These are phyloP conservation scores for Fomitopsis pulvina DNA, from an alignment of 768 basidiomycete species.

Conservation along the genomic window DNA sequence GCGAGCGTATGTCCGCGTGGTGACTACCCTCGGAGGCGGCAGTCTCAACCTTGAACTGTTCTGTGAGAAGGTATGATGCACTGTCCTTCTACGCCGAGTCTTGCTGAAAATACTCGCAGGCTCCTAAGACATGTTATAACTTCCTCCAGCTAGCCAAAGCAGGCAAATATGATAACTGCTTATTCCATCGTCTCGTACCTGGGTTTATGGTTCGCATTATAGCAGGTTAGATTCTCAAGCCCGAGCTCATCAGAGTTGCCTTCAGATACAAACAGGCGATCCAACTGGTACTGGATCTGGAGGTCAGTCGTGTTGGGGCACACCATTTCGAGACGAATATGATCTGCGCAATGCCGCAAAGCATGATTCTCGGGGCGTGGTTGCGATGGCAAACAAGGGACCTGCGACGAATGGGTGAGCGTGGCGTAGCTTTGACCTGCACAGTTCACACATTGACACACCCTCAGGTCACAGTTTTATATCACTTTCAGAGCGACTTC, in stretches of 20 bases:
- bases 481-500: slow-evolving; percentile 80
- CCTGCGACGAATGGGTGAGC: slow-evolving; percentile 81
- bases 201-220: slow-evolving; percentile 76
- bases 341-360: slow-evolving; percentile 83
- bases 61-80: slow-evolving; percentile 69
- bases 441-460: too few species aligned
- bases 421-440: slow-evolving; percentile 18
- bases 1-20: slow-evolving; percentile 92
- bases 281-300: slow-evolving; percentile 94
- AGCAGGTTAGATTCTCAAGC: background rate
- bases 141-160: slow-evolving; percentile 89
- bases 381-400: slow-evolving; percentile 97
- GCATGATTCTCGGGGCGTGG: slow-evolving; percentile 75
- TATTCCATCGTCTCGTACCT: slow-evolving; percentile 91
- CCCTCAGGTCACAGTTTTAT: slow-evolving; percentile 90
- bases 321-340: slow-evolving; percentile 92
- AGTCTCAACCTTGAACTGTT: slow-evolving; percentile 80
- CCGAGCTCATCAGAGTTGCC: background rate
- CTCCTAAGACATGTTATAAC: slow-evolving; percentile 98
- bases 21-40: slow-evolving; percentile 85
- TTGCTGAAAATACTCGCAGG: slow-evolving; percentile 36
- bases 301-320: slow-evolving; percentile 91
- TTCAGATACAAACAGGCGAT: slow-evolving; percentile 94
- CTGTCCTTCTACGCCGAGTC: background rate
- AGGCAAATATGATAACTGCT: slow-evolving; percentile 84